phyloP scores from a whole-genome alignment of 768 basidiomycete species.

The Leccinum rimulosum region DNA sequence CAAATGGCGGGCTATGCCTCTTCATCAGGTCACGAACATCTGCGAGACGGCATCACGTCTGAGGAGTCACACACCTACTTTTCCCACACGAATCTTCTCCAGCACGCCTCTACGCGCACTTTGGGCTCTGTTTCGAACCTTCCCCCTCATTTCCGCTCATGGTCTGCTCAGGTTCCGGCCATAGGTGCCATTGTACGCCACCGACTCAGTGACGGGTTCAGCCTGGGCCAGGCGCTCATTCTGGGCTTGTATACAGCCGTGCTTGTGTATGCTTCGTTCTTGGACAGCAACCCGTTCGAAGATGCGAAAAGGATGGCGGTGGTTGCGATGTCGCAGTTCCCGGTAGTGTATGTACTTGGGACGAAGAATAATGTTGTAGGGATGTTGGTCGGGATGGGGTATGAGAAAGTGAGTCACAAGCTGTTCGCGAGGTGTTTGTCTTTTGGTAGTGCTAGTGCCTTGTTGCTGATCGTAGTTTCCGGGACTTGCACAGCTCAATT shows the following conservation, averaged over 20 bases:
- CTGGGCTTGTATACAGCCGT: constrained; percentile 35
- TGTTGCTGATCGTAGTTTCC: background rate
- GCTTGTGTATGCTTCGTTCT: constrained; percentile 38
- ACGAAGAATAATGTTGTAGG: constrained; percentile 50
- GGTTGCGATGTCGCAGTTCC: constrained; percentile 45
- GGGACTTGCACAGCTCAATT: constrained; percentile 41
- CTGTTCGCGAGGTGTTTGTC: background rate
- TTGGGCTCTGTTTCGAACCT: constrained; percentile 11
- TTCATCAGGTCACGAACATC: constrained; percentile 20
- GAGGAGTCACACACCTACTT: constrained; percentile 29
- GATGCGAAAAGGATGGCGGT: constrained; percentile 33
- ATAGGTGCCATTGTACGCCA: constrained; percentile 32
- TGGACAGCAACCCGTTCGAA: constrained; percentile 33
- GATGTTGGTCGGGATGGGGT: constrained; percentile 41
- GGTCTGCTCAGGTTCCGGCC: constrained; percentile 35
- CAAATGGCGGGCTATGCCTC: constrained; percentile 10
- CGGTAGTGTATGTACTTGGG: constrained; percentile 42
- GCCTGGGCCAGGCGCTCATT: constrained; percentile 38
- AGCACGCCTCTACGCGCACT: constrained; percentile 14
- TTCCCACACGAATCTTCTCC: constrained; percentile 26
- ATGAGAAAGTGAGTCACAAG: constrained; percentile 41
- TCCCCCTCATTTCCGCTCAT: constrained; percentile 38
- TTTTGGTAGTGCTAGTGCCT: background rate
- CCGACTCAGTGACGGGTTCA: constrained; percentile 35
- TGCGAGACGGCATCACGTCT: constrained; percentile 13